These are phyloP conservation scores for Penicillium aurantiogriseum DNA, from an alignment of 2,329 filamentous ascomycete genomes.

Conservation along the genomic window DNA sequence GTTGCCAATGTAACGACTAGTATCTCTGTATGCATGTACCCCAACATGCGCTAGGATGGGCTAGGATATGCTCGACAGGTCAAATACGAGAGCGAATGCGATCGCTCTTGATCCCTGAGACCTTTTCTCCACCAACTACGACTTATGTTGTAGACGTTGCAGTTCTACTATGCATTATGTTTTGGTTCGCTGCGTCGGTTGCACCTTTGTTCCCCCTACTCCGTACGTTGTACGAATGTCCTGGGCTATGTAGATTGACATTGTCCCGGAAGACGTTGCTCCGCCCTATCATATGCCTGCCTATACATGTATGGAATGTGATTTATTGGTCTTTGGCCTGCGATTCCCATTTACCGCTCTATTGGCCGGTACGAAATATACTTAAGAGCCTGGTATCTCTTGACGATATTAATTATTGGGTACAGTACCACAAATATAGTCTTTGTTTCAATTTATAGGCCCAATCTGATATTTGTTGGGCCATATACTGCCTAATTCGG, in stretches of 20 bases:
- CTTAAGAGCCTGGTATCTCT: background rate
- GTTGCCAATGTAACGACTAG: background rate
- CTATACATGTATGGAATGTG: background rate
- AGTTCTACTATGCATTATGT: background rate
- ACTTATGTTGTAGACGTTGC: background rate
- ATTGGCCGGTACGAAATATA: background rate
- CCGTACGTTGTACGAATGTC: background rate
- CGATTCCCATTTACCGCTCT: background rate
- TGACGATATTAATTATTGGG: background rate
- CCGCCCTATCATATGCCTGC: slow-evolving; percentile 8
- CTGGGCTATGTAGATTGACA: background rate
- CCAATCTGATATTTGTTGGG: background rate
- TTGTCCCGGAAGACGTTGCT: slow-evolving; percentile 2
- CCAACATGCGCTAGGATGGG: background rate
- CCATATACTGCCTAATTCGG: background rate
- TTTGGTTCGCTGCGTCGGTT: background rate
- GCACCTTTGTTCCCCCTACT: background rate
- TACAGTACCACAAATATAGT: background rate
- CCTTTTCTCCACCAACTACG: background rate
- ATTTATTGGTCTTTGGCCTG: background rate
- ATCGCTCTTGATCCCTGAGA: background rate
- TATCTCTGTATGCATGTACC: background rate
- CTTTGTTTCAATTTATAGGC: background rate
- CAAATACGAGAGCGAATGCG: background rate
- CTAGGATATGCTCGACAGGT: background rate